phyloP scores from a whole-genome alignment of 2,329 filamentous ascomycete genomes.

The Pestalotiopsis fici region DNA sequence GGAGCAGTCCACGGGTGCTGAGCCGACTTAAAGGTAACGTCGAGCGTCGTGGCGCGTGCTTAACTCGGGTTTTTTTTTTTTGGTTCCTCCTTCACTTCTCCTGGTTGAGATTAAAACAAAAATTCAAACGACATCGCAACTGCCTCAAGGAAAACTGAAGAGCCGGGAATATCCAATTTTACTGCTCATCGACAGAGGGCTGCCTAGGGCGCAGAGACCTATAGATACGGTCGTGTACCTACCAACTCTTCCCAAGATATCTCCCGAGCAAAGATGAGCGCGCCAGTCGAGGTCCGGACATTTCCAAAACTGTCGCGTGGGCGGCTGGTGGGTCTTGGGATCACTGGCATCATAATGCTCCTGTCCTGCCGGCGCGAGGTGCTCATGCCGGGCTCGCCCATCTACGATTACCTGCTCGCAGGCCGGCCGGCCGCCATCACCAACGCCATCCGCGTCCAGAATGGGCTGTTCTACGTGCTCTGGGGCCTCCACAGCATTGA shows the following conservation, averaged over 20 bases:
- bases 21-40: neutral
- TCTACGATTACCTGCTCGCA: conserved; percentile 8
- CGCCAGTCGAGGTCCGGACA: conserved; percentile 1
- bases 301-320: neutral
- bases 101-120: neutral
- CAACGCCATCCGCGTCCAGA: neutral
- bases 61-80: no score
- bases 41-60: no score
- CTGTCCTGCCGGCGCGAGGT: neutral
- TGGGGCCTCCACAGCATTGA: conserved; percentile 5
- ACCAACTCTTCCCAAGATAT: neutral
- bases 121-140: neutral
- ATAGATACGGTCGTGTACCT: neutral
- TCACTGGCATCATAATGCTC: conserved; percentile 3
- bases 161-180: no score
- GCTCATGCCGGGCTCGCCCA: neutral
- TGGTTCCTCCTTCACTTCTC: neutral
- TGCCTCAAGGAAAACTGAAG: no score
- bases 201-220: neutral
- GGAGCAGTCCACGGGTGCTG: neutral
- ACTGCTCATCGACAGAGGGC: no score
- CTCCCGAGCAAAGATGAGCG: neutral
- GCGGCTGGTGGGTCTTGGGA: neutral
- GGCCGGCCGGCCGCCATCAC: neutral
- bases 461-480: conserved; percentile 7